These are phyloP conservation scores for Candida manassasensis DNA, from an alignment of 805 yeast genomes.

Conservation along the genomic window DNA sequence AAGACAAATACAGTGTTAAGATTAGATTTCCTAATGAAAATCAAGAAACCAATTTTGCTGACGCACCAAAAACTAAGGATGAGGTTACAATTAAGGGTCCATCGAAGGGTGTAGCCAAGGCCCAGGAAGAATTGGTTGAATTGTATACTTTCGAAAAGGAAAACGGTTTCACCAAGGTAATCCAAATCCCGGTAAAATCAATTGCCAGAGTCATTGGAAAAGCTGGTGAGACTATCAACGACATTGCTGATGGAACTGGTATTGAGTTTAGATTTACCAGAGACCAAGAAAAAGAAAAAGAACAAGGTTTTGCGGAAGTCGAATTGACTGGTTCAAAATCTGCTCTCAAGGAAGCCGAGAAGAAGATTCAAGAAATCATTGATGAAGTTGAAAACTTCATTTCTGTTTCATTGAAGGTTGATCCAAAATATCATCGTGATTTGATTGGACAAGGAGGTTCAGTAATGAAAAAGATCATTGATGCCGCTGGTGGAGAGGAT, in stretches of 20 bases:
- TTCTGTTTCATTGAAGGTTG: slow-evolving; percentile 57
- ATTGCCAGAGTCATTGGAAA: slow-evolving; percentile 87
- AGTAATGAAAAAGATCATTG: slow-evolving; percentile 65
- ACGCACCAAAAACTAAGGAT: slow-evolving; percentile 44
- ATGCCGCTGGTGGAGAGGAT: slow-evolving; percentile 71
- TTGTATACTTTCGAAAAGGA: slow-evolving; percentile 82
- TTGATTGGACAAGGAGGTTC: slow-evolving; percentile 79
- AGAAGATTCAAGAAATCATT: slow-evolving; percentile 58
- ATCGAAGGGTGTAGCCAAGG: slow-evolving; percentile 79
- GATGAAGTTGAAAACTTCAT: slow-evolving; percentile 59
- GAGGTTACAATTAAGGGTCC: slow-evolving; percentile 82
- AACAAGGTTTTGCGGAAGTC: slow-evolving; percentile 52
- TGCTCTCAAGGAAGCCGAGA: slow-evolving; percentile 68
- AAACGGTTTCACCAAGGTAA: slow-evolving; percentile 64
- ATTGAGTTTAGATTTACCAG: slow-evolving; percentile 48
- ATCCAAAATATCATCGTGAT: slow-evolving; percentile 67
- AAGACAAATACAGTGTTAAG: slow-evolving; percentile 78
- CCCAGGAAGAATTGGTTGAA: slow-evolving; percentile 79
- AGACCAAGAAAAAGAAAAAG: slow-evolving; percentile 40
- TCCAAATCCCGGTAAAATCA: slow-evolving; percentile 68
- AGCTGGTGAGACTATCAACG: slow-evolving; percentile 76
- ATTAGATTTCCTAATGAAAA: slow-evolving; percentile 64
- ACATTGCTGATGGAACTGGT: slow-evolving; percentile 67
- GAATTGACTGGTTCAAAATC: slow-evolving; percentile 73
- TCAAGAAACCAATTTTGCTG: slow-evolving; percentile 18